Evolutionary conservation across 2,329 filamentous ascomycete genomes (phyloP), one percentile per base, ranked within the genome.

Genomic region (Talaromyces islandicus): DNA sequence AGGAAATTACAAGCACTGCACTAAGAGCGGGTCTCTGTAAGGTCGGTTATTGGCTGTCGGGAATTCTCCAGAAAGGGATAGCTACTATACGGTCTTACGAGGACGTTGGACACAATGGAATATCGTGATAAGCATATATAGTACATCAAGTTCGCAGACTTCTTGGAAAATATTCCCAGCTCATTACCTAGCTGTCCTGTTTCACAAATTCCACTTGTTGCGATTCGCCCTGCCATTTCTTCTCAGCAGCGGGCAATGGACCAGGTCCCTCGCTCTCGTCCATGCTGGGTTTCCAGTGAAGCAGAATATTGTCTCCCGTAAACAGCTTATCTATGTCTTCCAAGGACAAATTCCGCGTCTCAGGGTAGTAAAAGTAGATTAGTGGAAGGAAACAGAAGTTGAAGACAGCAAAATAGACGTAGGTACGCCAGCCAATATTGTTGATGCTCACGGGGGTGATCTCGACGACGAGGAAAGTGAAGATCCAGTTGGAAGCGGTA

Each of bases 331-430:
- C 35, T n/a, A 38, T 38, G 35, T 38, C 12, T 52, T 27, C 17
- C 21, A 52, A 52, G 1, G 53, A 41, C 17, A 35, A 9, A 9
- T 24, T 19, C 7, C 87, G 87, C 0, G 85, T 88, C 35, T 56
- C 54, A n/a, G 69, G 69, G 32, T 65, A 67, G 56, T 66, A 68
- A 59, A 68, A 67, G 59, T 66, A 71, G 25, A 70, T 66, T 24
- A 71, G 67, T 6, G 56, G 64, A 17, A 65, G 58, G 48, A 63
- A 66, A 32, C 63, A 58, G 38, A 58, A 65, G 11, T 69, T 71
- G 64, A 73, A 72, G 59, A 63, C 61, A 29, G 70, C 70, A 54
- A 73, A 73, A 60, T 73, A 67, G 58, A 74, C 68, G 57, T 73
- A 74, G 41, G 64, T 65, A 54, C 63, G 64, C 60, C 75, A 83